Conservation (phyloP, 2,329 filamentous ascomycete genomes). For the Trichoderma asperellum region DNA sequence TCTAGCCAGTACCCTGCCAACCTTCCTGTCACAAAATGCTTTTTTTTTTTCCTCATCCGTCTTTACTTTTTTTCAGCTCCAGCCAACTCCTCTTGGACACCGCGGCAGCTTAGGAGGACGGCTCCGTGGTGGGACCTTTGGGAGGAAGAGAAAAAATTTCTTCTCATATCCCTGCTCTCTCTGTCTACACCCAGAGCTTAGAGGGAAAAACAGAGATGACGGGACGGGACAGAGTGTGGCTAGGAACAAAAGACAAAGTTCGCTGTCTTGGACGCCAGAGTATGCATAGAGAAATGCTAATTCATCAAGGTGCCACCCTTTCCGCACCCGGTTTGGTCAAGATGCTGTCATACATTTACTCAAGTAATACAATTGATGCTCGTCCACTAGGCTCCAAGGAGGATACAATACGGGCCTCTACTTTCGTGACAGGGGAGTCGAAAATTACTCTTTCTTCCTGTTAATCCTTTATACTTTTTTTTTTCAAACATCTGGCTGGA, state of each 20-base stretch:
- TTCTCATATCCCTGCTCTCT: constrained; percentile 14
- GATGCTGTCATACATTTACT: background rate
- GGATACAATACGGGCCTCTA: constrained; percentile 5
- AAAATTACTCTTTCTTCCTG: background rate
- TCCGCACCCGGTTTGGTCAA: constrained; percentile 5
- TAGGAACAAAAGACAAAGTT: background rate
- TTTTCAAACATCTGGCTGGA: background rate
- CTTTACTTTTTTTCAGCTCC: background rate
- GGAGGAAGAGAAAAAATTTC: constrained; percentile 12
- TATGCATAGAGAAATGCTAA: constrained; percentile 1
- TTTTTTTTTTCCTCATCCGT: background rate
- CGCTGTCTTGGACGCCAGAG: constrained; percentile 1
- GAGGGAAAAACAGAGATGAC: constrained; percentile 4
- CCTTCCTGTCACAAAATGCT: background rate
- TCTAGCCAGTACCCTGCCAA: background rate
- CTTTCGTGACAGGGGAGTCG: constrained; percentile 7
- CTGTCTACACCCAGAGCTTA: constrained; percentile 6
- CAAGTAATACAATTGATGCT: background rate
- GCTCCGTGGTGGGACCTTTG: constrained; percentile 14
- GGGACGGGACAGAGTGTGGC: constrained; percentile 23
- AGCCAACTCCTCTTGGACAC: background rate
- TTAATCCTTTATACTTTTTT: background rate
- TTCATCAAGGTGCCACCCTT: constrained; percentile 1
- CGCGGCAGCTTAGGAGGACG: constrained; percentile 6
- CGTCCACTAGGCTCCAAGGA: constrained; percentile 7